Conservation (phyloP, 176 grass and related monocot species). For the Poa annua region DNA sequence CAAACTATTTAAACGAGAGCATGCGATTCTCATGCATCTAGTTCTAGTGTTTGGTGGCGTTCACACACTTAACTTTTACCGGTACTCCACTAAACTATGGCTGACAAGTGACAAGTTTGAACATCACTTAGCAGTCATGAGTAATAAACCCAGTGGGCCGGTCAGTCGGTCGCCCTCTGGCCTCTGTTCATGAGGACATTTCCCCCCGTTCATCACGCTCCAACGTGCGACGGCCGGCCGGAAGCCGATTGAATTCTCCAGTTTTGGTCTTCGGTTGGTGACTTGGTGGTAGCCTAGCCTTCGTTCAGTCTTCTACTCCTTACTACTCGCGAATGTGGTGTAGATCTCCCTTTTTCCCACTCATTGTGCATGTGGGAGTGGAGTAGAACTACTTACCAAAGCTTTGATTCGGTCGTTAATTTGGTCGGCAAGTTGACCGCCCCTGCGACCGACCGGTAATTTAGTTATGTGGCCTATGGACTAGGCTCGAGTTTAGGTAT, state of each 20-base stretch:
- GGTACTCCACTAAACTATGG: not conserved
- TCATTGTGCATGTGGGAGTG: not conserved
- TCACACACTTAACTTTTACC: not conserved
- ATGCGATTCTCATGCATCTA: not conserved
- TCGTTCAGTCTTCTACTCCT: not conserved
- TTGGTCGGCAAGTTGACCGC: not conserved
- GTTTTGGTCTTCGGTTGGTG: not conserved
- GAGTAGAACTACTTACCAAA: not conserved
- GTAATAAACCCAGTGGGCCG: not conserved
- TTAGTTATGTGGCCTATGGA: slow-evolving; percentile 25
- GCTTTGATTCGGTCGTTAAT: not conserved
- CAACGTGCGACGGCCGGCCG: slow-evolving; percentile 8
- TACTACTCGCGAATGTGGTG: slow-evolving; percentile 2
- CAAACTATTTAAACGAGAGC: not conserved
- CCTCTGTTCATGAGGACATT: slow-evolving; percentile 23
- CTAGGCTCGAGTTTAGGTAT: not conserved
- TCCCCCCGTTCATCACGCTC: slow-evolving; percentile 34
- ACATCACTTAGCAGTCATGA: not conserved
- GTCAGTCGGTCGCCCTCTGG: slow-evolving; percentile 1
- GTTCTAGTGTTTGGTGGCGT: not conserved
- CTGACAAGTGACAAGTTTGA: slow-evolving; percentile 17
- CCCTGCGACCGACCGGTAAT: slow-evolving; percentile 11
- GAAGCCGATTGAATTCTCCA: not conserved
- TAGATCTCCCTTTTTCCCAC: not conserved
- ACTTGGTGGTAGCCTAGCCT: not conserved